Percentiles rank a stretch among this genome's conserved stretches.
Conservation (phyloP, 768 basidiomycete species). For the Suillus fuscotomentosus region DNA sequence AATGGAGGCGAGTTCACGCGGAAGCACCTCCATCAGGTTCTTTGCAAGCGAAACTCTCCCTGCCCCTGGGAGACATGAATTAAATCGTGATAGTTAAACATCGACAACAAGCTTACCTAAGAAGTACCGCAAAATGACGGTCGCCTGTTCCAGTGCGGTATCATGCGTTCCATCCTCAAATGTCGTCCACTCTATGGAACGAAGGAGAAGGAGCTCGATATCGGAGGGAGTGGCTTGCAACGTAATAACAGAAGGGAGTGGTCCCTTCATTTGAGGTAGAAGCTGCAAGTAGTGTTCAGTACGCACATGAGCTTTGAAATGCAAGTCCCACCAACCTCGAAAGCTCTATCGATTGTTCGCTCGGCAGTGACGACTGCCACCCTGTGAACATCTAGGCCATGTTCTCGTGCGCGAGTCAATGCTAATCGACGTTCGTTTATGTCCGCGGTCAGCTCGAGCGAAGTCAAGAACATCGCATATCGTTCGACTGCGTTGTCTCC, state of each 20-base stretch:
- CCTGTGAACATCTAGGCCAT: conserved; percentile 77
- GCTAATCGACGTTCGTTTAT: conserved; percentile 65
- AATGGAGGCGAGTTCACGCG: conserved; percentile 59
- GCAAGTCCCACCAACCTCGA: conserved; percentile 44
- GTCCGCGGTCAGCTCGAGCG: conserved; percentile 64
- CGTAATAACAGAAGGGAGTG: conserved; percentile 59
- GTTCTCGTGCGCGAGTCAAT: conserved; percentile 73
- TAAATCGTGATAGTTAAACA: neutral
- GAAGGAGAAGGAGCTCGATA: conserved; percentile 63
- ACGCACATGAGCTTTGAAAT: neutral
- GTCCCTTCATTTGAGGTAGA: conserved; percentile 47
- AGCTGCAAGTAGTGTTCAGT: neutral
- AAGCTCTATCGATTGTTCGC: conserved; percentile 67
- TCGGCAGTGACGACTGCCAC: conserved; percentile 85
- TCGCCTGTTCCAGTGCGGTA: conserved; percentile 83
- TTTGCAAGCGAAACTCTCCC: conserved; percentile 73
- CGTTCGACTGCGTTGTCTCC: conserved; percentile 90
- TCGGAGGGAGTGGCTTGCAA: conserved; percentile 57
- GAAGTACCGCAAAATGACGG: conserved; percentile 87
- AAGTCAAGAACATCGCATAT: conserved; percentile 88
- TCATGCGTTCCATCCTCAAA: conserved; percentile 70
- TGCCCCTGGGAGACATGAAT: conserved; percentile 43
- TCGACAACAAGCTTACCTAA: conserved; percentile 55
- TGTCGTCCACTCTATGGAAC: conserved; percentile 93
- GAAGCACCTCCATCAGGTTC: conserved; percentile 55